Percentiles rank a stretch among this genome's conserved stretches.
Conservation (phyloP, 2,329 filamentous ascomycete species). For the Aulographum hederae region DNA sequence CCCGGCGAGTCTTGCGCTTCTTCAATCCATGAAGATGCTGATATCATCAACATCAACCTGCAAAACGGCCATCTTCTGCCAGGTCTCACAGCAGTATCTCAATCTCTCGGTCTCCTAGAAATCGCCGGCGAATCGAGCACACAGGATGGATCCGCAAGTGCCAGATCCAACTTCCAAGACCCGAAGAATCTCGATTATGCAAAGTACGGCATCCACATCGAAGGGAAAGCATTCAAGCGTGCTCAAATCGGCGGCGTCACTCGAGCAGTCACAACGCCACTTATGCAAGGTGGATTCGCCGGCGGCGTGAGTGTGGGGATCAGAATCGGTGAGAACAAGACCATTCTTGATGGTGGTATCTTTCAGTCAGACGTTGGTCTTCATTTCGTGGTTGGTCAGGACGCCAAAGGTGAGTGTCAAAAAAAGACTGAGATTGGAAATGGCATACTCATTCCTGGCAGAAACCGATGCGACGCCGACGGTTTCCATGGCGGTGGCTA, state of each 20-base stretch:
- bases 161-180: constrained; percentile 20
- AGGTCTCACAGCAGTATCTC: constrained; percentile 42
- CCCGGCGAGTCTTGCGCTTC: constrained; percentile 6
- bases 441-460: too few relatives aligned
- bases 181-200: constrained; percentile 1
- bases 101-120: constrained; percentile 41
- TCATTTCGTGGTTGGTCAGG: constrained; percentile 28
- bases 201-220: constrained; percentile 19
- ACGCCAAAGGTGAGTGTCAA: constrained; percentile 15
- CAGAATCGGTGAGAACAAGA: constrained; percentile 29
- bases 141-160: constrained; percentile 33
- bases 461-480: too few relatives aligned
- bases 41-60: constrained; percentile 30
- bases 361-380: constrained; percentile 34
- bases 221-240: constrained; percentile 21
- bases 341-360: constrained; percentile 30
- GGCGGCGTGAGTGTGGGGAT: constrained; percentile 42
- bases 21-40: too few relatives aligned
- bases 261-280: constrained; percentile 38
- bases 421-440: too few relatives aligned
- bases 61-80: constrained; percentile 41
- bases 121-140: constrained; percentile 38
- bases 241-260: constrained; percentile 35
- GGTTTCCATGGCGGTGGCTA: constrained; percentile 13
- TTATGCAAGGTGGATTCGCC: constrained; percentile 25